Evolutionary conservation across 106 monocot genomes (phyloP), one percentile per base, ranked within the genome.

Genomic region (Allium fistulosum): DNA sequence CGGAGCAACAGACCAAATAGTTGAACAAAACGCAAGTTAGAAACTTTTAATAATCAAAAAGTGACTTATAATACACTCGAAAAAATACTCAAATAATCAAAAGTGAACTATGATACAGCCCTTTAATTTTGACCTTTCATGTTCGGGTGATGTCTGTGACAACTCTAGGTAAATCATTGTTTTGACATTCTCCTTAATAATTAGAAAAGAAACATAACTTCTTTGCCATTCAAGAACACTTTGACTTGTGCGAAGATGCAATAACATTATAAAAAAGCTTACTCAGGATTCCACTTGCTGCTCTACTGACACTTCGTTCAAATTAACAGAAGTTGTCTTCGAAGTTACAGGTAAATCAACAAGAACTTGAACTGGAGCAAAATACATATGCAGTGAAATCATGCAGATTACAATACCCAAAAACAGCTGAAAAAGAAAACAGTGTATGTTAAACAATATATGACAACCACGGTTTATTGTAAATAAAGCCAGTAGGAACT

Each of bases 381-480:
- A 97, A 72, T 97, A 97, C 97, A 97, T 82, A 50, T 97, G 92
- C 75, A 97, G 66, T 26, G 97, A 97, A 79, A 97, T 87, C 82
- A 92, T 92, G 81, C 97, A 97, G 78, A 97, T 89, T 51, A 92
- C 66, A 66, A 97, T 92, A 62, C 97, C 97, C 66, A 97, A 66
- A 62, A 97, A 86, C 59, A 97, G 84, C 97, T 97, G 87, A 69
- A 81, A 76, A 17, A 26, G 71, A 56, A 12, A 73, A 60, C 61
- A 58, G 11, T 49, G 46, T 9, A 52, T 51, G 49, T 59, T 60
- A 49, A 70, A 16, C 1, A 48, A 9, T 56, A 26, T n/a, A 64
- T 37, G 14, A 9, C 18, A 10, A 17, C 5, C 49, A 65, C 11
- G 26, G 4, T n/a, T 46, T 62, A 62, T 46, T 13, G 46, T 46